These are phyloP conservation scores for Akanthomyces lecanii DNA, from an alignment of 2,329 filamentous ascomycete genomes.

Conservation along the genomic window DNA sequence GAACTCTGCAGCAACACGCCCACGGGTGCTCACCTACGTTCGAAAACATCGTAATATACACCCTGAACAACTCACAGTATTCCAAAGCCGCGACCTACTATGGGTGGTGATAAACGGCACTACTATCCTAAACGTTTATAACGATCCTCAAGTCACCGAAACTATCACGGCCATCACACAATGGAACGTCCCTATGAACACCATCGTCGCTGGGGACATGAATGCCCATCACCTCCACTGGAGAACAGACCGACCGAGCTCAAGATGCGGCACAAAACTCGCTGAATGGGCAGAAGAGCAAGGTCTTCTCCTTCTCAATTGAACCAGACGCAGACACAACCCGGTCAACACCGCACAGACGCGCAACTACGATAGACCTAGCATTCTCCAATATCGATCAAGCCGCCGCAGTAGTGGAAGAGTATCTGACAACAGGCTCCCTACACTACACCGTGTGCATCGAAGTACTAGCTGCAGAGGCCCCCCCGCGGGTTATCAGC, in stretches of 20 bases:
- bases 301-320: background rate
- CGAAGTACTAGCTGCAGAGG: background rate
- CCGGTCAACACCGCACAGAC: background rate
- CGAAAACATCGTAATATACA: background rate
- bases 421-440: no score
- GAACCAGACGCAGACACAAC: background rate
- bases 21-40: background rate
- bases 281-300: background rate
- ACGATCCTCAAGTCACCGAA: background rate
- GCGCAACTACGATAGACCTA: no score
- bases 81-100: background rate
- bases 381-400: no score
- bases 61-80: constrained; percentile 17
- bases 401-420: no score
- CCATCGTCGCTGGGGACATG: no score
- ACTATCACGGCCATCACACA: background rate
- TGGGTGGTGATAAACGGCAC: constrained; percentile 1
- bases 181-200: background rate
- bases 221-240: background rate
- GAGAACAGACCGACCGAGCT: background rate
- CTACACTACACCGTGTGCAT: background rate
- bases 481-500: background rate
- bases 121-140: constrained; percentile 3
- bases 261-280: background rate
- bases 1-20: background rate